phyloP scores from a whole-genome alignment of 2,329 filamentous ascomycete species.

The Alternaria sp. region DNA sequence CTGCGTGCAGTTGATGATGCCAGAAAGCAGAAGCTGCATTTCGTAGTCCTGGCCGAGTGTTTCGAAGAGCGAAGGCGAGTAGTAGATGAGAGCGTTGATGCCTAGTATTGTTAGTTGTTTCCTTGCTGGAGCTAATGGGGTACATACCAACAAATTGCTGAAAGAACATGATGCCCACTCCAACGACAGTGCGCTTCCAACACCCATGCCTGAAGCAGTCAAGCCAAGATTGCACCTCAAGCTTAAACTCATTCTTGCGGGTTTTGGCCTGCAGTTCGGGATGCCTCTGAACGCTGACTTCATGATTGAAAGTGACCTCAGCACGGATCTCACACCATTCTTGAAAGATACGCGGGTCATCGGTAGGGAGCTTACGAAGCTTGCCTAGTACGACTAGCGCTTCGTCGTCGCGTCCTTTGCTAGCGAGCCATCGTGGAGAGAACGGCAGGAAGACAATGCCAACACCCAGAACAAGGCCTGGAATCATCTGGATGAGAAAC shows the following conservation, averaged over 20 bases:
- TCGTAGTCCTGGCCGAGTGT: conserved; percentile 66
- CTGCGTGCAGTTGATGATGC: conserved; percentile 66
- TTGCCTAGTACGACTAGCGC: conserved; percentile 58
- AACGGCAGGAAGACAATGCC: conserved; percentile 62
- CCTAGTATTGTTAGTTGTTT: conserved; percentile 9
- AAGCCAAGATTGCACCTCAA: conserved; percentile 58
- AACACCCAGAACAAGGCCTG: conserved; percentile 50
- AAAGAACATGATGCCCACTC: conserved; percentile 55
- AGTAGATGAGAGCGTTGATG: conserved; percentile 63
- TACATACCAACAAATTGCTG: conserved; percentile 52
- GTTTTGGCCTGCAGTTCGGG: conserved; percentile 44
- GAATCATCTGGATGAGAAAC: conserved; percentile 58
- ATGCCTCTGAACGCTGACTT: conserved; percentile 53
- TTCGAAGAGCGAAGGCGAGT: conserved; percentile 68
- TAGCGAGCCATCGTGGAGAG: conserved; percentile 64
- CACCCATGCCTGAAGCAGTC: conserved; percentile 60
- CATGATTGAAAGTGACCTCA: conserved; percentile 63
- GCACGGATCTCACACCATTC: conserved; percentile 64
- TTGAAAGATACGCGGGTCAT: conserved; percentile 60
- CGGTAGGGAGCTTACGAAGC: conserved; percentile 59
- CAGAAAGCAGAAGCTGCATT: conserved; percentile 68
- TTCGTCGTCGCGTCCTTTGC: conserved; percentile 56
- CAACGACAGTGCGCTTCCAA: conserved; percentile 55
- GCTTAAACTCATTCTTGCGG: conserved; percentile 49
- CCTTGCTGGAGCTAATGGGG: not conserved